Evolutionary conservation across 2,329 filamentous ascomycete genomes (phyloP).

Genomic region (Phaeophleospora eucalypticola): DNA sequence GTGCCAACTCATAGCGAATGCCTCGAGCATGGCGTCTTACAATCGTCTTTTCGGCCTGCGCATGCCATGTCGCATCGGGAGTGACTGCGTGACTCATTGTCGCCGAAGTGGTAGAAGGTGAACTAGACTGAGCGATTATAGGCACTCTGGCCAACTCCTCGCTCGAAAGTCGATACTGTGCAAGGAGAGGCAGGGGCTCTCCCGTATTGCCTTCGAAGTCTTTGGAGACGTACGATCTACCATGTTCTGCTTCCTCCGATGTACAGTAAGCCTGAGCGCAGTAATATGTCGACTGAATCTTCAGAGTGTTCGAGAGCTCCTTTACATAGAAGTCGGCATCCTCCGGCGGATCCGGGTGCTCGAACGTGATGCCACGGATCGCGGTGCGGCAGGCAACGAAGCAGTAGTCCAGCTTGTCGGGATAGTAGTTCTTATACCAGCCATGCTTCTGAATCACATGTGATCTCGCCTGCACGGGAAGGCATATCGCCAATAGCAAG

Average conservation of each 20-base stretch:
- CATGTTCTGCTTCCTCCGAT: slow-evolving; percentile 4
- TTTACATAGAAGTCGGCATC: slow-evolving; percentile 8
- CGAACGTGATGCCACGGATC: slow-evolving; percentile 10
- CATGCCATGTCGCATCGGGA: slow-evolving; percentile 1
- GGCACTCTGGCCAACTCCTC: slow-evolving; percentile 5
- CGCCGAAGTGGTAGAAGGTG: slow-evolving; percentile 8
- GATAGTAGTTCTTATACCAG: slow-evolving; percentile 20
- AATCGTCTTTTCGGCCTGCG: background rate
- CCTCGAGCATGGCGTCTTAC: slow-evolving; percentile 3
- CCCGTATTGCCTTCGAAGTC: slow-evolving; percentile 6
- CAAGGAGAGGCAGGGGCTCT: slow-evolving; percentile 9
- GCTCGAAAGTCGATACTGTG: slow-evolving; percentile 6
- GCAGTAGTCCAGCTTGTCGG: slow-evolving; percentile 11
- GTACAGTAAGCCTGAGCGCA: slow-evolving; percentile 18
- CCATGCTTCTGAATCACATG: slow-evolving; percentile 11
- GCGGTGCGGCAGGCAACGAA: slow-evolving; percentile 8
- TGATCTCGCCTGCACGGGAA: no score
- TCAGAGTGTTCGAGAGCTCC: slow-evolving; percentile 10
- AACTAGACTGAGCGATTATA: slow-evolving; percentile 11
- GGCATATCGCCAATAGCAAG: no score
- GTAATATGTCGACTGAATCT: slow-evolving; percentile 13
- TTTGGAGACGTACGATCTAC: background rate
- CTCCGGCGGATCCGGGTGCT: slow-evolving; percentile 9
- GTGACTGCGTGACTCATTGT: slow-evolving; percentile 8
- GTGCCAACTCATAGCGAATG: slow-evolving; percentile 4